A percentile compares a stretch with the other conserved stretches of the same genome.
These are phyloP conservation scores for Xerocomus nothofagi DNA, from an alignment of 1,284 basidiomycete species.

Conservation along the genomic window DNA sequence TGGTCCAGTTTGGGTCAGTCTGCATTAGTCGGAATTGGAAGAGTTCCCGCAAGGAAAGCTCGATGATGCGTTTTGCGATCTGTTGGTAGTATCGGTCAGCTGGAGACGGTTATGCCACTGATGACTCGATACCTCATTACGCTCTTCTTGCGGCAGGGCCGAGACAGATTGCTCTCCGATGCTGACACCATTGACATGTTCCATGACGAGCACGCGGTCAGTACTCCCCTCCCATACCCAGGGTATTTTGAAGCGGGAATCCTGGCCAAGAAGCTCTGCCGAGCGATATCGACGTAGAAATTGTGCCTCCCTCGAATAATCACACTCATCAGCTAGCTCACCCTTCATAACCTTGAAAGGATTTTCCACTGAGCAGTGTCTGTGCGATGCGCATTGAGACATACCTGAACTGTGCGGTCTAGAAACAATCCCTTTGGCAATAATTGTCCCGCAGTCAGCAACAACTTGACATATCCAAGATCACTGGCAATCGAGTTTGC, in stretches of 20 bases:
- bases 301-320: conserved; percentile 87
- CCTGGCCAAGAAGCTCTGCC: conserved; percentile 50
- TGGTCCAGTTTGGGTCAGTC: conserved; percentile 98
- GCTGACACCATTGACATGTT: conserved; percentile 81
- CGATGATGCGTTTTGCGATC: conserved; percentile 84
- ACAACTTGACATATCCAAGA: conserved; percentile 80
- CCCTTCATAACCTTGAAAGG: conserved; percentile 72
- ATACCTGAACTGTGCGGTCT: conserved; percentile 79
- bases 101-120: background rate
- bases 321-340: conserved; percentile 94
- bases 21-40: conserved; percentile 95
- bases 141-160: conserved; percentile 58
- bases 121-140: conserved; percentile 68
- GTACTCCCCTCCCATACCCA: conserved; percentile 85
- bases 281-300: conserved; percentile 68
- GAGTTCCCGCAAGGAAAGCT: conserved; percentile 87
- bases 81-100: conserved; percentile 32
- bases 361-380: background rate
- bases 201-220: conserved; percentile 85
- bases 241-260: conserved; percentile 79
- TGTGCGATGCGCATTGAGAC: conserved; percentile 4
- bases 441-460: conserved; percentile 78
- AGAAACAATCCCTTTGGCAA: conserved; percentile 90
- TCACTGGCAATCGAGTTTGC: conserved; percentile 86
- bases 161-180: conserved; percentile 67